Percentiles rank a stretch among this genome's conserved stretches.
Conservation (phyloP, 2,329 filamentous ascomycete genomes). For the Tolypocladium sp. region DNA sequence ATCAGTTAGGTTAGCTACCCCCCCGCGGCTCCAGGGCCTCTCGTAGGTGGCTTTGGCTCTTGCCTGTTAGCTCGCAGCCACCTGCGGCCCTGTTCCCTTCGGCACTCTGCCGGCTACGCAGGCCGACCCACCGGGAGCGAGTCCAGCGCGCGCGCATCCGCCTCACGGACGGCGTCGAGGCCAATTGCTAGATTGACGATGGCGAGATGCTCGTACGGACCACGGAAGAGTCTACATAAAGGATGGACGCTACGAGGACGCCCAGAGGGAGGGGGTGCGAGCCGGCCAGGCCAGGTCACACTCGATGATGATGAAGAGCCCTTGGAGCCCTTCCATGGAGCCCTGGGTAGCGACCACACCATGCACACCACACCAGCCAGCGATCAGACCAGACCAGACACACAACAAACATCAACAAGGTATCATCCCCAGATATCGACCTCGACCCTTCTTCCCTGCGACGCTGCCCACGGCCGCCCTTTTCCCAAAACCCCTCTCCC, state of each 20-base stretch:
- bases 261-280: background rate
- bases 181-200: background rate
- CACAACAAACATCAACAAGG: background rate
- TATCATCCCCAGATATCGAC: background rate
- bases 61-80: background rate
- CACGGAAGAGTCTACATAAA: background rate
- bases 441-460: background rate
- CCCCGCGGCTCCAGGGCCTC: background rate
- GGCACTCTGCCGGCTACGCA: background rate
- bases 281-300: background rate
- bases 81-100: background rate
- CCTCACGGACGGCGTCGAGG: background rate
- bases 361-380: background rate
- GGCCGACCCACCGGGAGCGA: background rate
- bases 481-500: background rate
- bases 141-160: background rate
- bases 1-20: background rate
- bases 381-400: background rate
- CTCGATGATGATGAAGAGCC: background rate
- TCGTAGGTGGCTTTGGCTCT: background rate
- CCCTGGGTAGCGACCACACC: background rate
- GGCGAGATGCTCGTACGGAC: background rate
- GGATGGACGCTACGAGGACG: background rate
- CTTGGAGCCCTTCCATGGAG: background rate
- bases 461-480: background rate